Base-by-base conservation (phyloP, 306 rosid species). In the Cyamopsis tetragonoloba region DNA sequence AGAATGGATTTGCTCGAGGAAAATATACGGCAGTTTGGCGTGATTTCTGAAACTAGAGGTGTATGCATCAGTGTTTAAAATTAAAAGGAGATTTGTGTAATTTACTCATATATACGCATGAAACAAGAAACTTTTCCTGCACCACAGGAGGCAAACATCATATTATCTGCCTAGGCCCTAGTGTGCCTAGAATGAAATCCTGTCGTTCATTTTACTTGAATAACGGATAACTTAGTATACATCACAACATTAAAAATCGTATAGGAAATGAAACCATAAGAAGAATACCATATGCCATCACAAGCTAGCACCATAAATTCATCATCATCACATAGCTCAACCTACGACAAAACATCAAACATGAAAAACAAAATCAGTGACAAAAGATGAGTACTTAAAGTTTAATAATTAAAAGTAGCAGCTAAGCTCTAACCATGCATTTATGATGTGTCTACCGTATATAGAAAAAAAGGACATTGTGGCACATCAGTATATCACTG, bases 251-350 rank as follows among this genome's bases (percentile, higher is more conserved):
- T 59, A 17, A 32, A 30, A 75, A 70, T 24, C 59, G 41, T 46
- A 13, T 5, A 4, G 7, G 23, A 70, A 31, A 32, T 14, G 26
- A 62, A 74, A 77, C 39, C 24, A 31, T 14, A 72, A 39, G 71
- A 82, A 30, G 34, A 85, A 72, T 86, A 93, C 98, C 98, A 93
- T 78, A 93, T 83, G 30, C 98, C 98, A 81, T 93, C 98, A 80
- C 98, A 81, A 32, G 82, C 85, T 39, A 81, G 51, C 61, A 68
- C 85, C 58, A 81, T 53, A 73, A 92, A 92, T 65, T 92, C 96
- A 43, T 89, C 98, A 27, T 89, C 97, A 4, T 93, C 95, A 70
- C 87, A 88, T 68, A 89, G 96, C 77, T 93, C 96, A 54, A 93
- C 91, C 99, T 93, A 35, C 11, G 41, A 15, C 15, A 49, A 48